Percentiles rank a stretch among this genome's conserved stretches.
These are phyloP conservation scores for Ogataea hybrid DNA, from an alignment of 1,139 yeast genomes.

Conservation along the genomic window DNA sequence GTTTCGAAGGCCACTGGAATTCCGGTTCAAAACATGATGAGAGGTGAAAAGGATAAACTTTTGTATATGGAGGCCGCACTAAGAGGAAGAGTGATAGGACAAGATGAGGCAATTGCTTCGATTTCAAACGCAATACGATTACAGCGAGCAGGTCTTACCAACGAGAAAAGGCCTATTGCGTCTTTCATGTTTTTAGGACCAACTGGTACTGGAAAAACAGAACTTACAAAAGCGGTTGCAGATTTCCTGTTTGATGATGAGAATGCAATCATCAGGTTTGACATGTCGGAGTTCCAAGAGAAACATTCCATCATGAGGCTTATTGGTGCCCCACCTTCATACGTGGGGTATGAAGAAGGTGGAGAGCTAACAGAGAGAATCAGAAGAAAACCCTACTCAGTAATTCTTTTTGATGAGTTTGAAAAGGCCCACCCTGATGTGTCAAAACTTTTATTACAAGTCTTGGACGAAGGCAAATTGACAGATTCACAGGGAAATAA, in stretches of 20 bases:
- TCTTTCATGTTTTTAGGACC: conserved; percentile 96
- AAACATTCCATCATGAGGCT: conserved; percentile 85
- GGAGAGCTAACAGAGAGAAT: conserved; percentile 97
- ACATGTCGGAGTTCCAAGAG: conserved; percentile 98
- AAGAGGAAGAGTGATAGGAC: conserved; percentile 83
- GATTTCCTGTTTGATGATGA: conserved; percentile 90
- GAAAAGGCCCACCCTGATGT: conserved; percentile 97
- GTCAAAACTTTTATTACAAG: conserved; percentile 83
- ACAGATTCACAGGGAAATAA: conserved; percentile 95
- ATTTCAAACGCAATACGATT: conserved; percentile 92
- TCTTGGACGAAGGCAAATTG: conserved; percentile 88
- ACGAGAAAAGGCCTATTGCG: conserved; percentile 92
- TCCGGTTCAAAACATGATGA: conserved; percentile 87
- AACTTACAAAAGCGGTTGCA: conserved; percentile 86
- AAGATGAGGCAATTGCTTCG: conserved; percentile 88
- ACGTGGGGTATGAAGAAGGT: conserved; percentile 92
- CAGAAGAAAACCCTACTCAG: conserved; percentile 90
- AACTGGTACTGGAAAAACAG: conserved; percentile 98
- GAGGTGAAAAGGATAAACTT: conserved; percentile 91
- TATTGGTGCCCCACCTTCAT: conserved; percentile 98
- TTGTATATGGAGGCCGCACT: conserved; percentile 82
- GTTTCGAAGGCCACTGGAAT: conserved; percentile 95
- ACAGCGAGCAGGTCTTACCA: conserved; percentile 94
- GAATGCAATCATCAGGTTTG: conserved; percentile 82
- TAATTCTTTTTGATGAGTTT: conserved; percentile 90